Conservation (phyloP, 495 filamentous ascomycete genomes). For the Aspergillus wentii region DNA sequence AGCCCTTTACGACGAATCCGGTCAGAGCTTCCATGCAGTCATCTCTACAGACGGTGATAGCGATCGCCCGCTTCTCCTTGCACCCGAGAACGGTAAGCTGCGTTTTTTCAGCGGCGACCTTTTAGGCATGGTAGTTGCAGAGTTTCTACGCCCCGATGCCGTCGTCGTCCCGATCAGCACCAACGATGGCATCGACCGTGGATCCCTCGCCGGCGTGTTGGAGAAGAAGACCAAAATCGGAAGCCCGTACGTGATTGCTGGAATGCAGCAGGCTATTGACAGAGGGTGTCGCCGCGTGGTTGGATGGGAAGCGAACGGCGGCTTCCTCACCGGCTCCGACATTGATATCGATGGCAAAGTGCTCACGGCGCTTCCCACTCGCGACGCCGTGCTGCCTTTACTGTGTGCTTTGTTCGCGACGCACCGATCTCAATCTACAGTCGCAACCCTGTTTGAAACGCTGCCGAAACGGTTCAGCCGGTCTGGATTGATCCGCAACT, state of each 20-base stretch:
- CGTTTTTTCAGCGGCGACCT: constrained; percentile 24
- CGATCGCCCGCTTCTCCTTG: constrained; percentile 21
- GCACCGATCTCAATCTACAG: constrained; percentile 2
- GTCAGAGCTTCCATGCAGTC: constrained; percentile 15
- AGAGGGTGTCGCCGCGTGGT: constrained; percentile 15
- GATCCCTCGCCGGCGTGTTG: constrained; percentile 8
- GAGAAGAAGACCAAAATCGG: constrained; percentile 23
- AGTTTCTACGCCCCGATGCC: constrained; percentile 17
- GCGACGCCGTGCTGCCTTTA: constrained; percentile 19
- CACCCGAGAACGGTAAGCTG: constrained; percentile 14
- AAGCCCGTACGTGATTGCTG: constrained; percentile 24
- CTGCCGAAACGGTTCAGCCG: constrained; percentile 17
- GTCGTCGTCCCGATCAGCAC: constrained; percentile 23
- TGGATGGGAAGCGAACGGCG: constrained; percentile 26
- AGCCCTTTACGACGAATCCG: constrained; percentile 9
- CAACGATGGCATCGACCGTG: constrained; percentile 23
- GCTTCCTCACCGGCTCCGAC: constrained; percentile 24
- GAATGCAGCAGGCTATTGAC: constrained; percentile 16
- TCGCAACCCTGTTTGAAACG: constrained; percentile 13
- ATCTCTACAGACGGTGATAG: constrained; percentile 25
- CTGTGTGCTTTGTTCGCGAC: constrained; percentile 16
- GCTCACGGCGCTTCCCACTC: constrained; percentile 21
- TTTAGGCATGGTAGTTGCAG: constrained; percentile 20
- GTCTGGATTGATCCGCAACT: constrained; percentile 20
- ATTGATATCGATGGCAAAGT: constrained; percentile 13